These are phyloP conservation scores for Podosphaera xanthii DNA, from an alignment of 2,329 filamentous ascomycete species.

Conservation along the genomic window DNA sequence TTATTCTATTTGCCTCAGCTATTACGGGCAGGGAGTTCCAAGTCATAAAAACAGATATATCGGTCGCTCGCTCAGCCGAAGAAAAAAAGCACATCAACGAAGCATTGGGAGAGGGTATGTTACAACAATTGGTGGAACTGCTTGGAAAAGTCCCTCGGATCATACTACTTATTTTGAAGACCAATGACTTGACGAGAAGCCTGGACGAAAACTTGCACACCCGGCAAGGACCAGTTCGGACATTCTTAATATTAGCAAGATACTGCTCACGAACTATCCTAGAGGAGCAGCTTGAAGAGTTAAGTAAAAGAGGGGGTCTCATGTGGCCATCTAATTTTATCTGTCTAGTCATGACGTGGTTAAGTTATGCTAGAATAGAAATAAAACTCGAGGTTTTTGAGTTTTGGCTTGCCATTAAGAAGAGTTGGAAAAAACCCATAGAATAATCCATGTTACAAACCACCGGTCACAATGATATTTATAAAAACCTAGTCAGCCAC, in stretches of 20 bases:
- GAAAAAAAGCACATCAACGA: conserved; percentile 77
- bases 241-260: conserved; percentile 43
- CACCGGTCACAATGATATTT: too few relatives aligned
- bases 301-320: conserved; percentile 29
- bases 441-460: too few relatives aligned
- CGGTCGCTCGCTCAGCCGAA: conserved; percentile 32
- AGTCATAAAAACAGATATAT: conserved; percentile 39
- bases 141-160: conserved; percentile 76
- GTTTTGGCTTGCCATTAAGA: conserved; percentile 32
- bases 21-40: conserved; percentile 87
- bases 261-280: conserved; percentile 47
- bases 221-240: conserved; percentile 37
- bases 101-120: conserved; percentile 66
- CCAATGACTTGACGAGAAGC: conserved; percentile 84
- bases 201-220: conserved; percentile 81
- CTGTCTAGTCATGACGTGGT: conserved; percentile 30
- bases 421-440: conserved; percentile 11
- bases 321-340: conserved; percentile 33
- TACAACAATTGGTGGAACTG: conserved; percentile 71
- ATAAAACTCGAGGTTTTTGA: conserved; percentile 41
- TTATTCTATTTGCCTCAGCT: conserved; percentile 83
- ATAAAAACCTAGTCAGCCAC: too few relatives aligned
- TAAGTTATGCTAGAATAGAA: conserved; percentile 35
- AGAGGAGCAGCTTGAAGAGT: conserved; percentile 36
- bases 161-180: conserved; percentile 88